Conservation (phyloP, 169 alveolate species). For the Plasmodium relictum region DNA sequence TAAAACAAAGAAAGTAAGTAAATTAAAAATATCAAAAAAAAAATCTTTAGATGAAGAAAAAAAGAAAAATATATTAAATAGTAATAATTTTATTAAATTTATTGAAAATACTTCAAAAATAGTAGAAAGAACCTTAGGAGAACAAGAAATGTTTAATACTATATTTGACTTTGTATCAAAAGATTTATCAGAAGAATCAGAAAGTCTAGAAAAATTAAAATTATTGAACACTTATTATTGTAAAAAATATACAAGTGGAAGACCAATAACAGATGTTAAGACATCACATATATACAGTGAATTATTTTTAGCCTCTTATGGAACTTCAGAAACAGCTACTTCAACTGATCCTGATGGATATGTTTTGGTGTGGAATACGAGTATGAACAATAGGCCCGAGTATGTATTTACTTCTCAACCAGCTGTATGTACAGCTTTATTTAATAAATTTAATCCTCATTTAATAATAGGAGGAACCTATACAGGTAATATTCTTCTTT, state of each 20-base stretch:
- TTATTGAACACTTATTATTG: slow-evolving; percentile 52
- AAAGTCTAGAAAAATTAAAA: slow-evolving; percentile 48
- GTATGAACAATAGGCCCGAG: slow-evolving; percentile 91
- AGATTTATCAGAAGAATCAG: slow-evolving; percentile 13
- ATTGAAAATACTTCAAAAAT: slow-evolving; percentile 44
- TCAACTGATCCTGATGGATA: slow-evolving; percentile 88
- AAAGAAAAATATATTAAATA: slow-evolving; percentile 9
- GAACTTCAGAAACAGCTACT: slow-evolving; percentile 85
- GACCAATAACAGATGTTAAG: slow-evolving; percentile 79
- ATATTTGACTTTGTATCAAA: slow-evolving; percentile 42
- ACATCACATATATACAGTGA: slow-evolving; percentile 79
- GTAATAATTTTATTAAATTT: slow-evolving; percentile 28
- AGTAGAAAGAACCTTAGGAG: slow-evolving; percentile 66
- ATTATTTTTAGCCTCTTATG: slow-evolving; percentile 88
- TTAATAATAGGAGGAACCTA: slow-evolving; percentile 93
- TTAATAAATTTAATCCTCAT: slow-evolving; percentile 91
- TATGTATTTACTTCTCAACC: slow-evolving; percentile 89
- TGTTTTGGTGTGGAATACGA: slow-evolving; percentile 83
- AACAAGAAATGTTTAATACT: slow-evolving; percentile 61
- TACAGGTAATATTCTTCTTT: slow-evolving; percentile 91
- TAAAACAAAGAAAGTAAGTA: background rate
- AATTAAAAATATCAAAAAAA: background rate
- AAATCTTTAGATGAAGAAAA: background rate
- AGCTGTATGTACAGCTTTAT: slow-evolving; percentile 90
- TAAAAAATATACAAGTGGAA: slow-evolving; percentile 60